Conservation (phyloP, 2,329 filamentous ascomycete species). For the Diaporthe citri region DNA sequence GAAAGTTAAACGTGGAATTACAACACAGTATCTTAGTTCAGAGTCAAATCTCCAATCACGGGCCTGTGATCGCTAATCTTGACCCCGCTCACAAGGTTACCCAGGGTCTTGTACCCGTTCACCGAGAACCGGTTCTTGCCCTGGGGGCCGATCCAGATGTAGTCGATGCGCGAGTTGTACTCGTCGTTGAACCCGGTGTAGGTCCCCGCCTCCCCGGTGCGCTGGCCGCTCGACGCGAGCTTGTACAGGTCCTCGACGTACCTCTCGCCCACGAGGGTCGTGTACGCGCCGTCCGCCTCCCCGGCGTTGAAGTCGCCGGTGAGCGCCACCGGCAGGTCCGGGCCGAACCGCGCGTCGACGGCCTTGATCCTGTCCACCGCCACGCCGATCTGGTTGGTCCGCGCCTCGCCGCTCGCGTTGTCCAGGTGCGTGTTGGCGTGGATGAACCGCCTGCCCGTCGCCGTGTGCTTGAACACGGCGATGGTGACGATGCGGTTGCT, state of each 20-base stretch:
- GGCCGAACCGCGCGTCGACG: constrained; percentile 41
- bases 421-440: constrained; percentile 69
- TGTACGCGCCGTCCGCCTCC: constrained; percentile 54
- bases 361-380: constrained; percentile 53
- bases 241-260: constrained; percentile 45
- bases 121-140: neutral
- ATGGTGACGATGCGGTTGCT: constrained; percentile 61
- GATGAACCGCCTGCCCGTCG: constrained; percentile 53
- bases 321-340: constrained; percentile 51
- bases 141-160: constrained; percentile 50
- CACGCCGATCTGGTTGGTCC: constrained; percentile 60
- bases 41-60: constrained; percentile 14
- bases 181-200: constrained; percentile 56
- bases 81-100: constrained; percentile 53
- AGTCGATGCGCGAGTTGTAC: constrained; percentile 54
- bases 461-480: constrained; percentile 58
- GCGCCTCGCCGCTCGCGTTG: constrained; percentile 56
- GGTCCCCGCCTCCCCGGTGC: constrained; percentile 56
- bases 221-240: constrained; percentile 29
- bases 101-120: constrained; percentile 10
- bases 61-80: constrained; percentile 31
- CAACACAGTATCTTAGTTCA: neutral
- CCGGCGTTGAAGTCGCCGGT: constrained; percentile 61
- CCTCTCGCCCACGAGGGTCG: constrained; percentile 47
- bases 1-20: neutral